Base-by-base conservation (phyloP, 192 early-diverging fungal genomes). In the Coemansia sp. region DNA sequence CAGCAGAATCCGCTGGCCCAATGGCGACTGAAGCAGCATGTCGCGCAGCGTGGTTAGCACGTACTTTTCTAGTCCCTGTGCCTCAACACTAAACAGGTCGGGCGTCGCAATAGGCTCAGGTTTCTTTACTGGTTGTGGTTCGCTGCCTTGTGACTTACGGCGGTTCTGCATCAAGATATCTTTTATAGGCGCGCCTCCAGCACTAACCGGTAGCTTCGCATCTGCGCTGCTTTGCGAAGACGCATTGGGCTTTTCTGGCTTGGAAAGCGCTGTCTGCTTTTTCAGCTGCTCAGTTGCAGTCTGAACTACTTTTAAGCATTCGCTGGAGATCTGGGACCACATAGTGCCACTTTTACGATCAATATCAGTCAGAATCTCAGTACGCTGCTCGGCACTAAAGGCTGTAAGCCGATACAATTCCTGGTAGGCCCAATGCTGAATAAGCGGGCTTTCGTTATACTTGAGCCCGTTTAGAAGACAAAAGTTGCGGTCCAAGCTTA, bases 41-140 rank as follows among this genome's bases (percentile, higher is more conserved):
- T 78, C 70, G 6, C 65, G 61, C 54, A 78, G 46, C 57, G 26
- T 18, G 5, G 68, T 72, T 21, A 78, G 55, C 30, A 72, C 65
- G 47, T 78, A 78, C 57, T 70, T 72, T 52, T 78, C 75, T 4
- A 78, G 64, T 4, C 75, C 75, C 55, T 78, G 69, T 1, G 75
- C 64, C 43, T 78, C 73, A 38, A 57, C 52, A 0, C 63, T 67
- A 63, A 77, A 77, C 55, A 77, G 42, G 9, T 70, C 63, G 10
- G 49, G 30, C 2, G 65, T 14, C 1, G 30, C 19, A 12, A 58
- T 35, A 41, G 50, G 21, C 3, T 26, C 54, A 0, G 50, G 9
- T 13, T 46, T 43, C 18, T 39, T 62, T 8, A 12, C 11, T 5
- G 47, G 16, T 11, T 47, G 36, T 21, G 57, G 44, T 20, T 23